Conservation (phyloP, 2,329 filamentous ascomycete genomes). For the Fusarium tanahbumbuense region DNA sequence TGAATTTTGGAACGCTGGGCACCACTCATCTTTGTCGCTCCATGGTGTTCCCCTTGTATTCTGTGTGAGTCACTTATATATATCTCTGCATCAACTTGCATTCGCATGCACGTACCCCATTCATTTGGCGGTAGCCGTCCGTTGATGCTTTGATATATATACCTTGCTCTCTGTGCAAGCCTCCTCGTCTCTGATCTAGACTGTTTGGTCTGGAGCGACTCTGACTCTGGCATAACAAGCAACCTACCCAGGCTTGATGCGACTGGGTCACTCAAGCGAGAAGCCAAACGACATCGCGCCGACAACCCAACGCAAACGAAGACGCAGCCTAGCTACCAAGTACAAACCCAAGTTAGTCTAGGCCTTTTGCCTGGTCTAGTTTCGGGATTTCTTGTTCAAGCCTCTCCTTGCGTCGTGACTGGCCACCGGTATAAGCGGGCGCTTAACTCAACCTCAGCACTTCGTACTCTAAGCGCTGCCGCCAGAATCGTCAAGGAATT, state of each 20-base stretch:
- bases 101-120: slow-evolving; percentile 38
- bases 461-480: slow-evolving; percentile 44
- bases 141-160: slow-evolving; percentile 31
- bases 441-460: slow-evolving; percentile 35
- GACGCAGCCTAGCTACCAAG: slow-evolving; percentile 1
- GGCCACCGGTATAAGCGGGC: slow-evolving; percentile 40
- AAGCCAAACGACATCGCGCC: slow-evolving; percentile 28
- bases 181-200: slow-evolving; percentile 14
- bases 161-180: slow-evolving; percentile 30
- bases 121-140: slow-evolving; percentile 43
- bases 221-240: slow-evolving; percentile 22
- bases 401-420: slow-evolving; percentile 37
- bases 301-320: slow-evolving; percentile 19
- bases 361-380: slow-evolving; percentile 24
- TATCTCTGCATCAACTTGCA: slow-evolving; percentile 35
- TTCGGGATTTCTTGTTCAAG: slow-evolving; percentile 30
- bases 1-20: slow-evolving; percentile 44
- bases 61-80: slow-evolving; percentile 45
- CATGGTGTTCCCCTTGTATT: slow-evolving; percentile 45
- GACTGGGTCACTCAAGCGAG: slow-evolving; percentile 43
- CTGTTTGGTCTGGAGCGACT: slow-evolving; percentile 27
- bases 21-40: slow-evolving; percentile 42
- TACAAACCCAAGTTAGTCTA: neutral
- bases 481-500: slow-evolving; percentile 32
- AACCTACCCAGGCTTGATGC: slow-evolving; percentile 40